Conservation (phyloP, 225 moss, liverwort and hornwort genomes). For the Physcomitrellopsis africana region DNA sequence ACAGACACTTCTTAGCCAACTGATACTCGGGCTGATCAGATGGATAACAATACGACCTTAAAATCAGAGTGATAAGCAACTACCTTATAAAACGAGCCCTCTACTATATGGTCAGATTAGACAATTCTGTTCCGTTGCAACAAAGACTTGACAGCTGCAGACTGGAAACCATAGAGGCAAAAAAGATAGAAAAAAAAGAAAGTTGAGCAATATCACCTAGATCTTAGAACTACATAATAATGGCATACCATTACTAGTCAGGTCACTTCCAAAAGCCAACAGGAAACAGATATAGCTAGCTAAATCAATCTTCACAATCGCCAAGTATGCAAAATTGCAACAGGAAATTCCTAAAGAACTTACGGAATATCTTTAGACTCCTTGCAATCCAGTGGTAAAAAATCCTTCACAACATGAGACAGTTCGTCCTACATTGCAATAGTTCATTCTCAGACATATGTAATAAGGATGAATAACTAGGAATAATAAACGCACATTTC, state of each 20-base stretch:
- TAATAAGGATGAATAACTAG: constrained; percentile 21
- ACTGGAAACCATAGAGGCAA: neutral
- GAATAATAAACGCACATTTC: neutral
- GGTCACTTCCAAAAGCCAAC: constrained; percentile 23
- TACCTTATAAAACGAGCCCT: neutral
- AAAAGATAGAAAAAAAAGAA: neutral
- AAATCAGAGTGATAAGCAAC: neutral
- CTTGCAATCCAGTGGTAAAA: constrained; percentile 49
- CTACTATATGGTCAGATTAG: neutral
- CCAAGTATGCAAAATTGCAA: constrained; percentile 6
- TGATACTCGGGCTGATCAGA: constrained; percentile 6
- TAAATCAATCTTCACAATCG: constrained; percentile 12
- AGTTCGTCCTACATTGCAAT: constrained; percentile 52
- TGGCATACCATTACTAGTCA: neutral
- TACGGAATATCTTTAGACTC: constrained; percentile 60
- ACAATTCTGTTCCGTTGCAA: neutral
- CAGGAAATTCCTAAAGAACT: constrained; percentile 22
- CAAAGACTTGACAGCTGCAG: neutral
- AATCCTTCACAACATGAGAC: constrained; percentile 56
- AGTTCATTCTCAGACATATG: constrained; percentile 21
- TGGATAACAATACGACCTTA: constrained; percentile 13
- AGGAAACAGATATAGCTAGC: constrained; percentile 2
- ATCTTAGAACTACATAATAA: neutral
- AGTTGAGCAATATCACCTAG: neutral
- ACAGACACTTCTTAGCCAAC: constrained; percentile 34